Base-by-base conservation (phyloP, 345 rosid genomes). In the Viola odorata region DNA sequence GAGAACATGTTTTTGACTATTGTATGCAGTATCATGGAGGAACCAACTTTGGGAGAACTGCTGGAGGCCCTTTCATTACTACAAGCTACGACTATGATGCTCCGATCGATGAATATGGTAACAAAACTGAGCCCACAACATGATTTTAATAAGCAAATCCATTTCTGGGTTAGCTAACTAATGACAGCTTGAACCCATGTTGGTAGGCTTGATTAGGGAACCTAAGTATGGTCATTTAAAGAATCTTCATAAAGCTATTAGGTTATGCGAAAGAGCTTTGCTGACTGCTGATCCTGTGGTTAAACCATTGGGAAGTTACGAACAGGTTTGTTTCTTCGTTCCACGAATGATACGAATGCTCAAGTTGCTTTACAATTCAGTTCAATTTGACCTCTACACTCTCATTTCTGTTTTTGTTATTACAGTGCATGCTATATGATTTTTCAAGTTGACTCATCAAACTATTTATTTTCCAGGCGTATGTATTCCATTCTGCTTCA, bases 61-160 rank as follows among this genome's bases (percentile, higher is more conserved):
- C 74, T 41, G 74, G 74, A 38, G 74, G 74, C 4, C 69, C 74
- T 45, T 70, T 63, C 53, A 58, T 70, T 48, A 63, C 74, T 52
- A 70, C 74, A 5, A 70, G 69, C 74, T 70, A 70, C 47, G 74
- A 70, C 69, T 70, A 70, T 53, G 69, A 70, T 63, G 74, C 68
- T 6, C 74, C 74, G 3, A 63, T 70, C 14, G 69, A 70, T 63
- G 73, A 69, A 69, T 70, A 63, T 17, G 74, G 73, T 69, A 53
- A 62, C 7, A 11, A 37, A 9, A 50, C 36, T 23, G 3, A n/a
- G 8, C 9, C 8, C 49, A 23, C 37, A 4, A 11, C 7, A 4
- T 37, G 10, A 8, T 17, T 40, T 48, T 23, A 37, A 61, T 32
- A 15, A 51, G n/a, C 45, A 57, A 32, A n/a, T 50, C 15, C 3